Evolutionary conservation across 176 grass and related monocot species (phyloP).

Genomic region (Raddia distichophylla): DNA sequence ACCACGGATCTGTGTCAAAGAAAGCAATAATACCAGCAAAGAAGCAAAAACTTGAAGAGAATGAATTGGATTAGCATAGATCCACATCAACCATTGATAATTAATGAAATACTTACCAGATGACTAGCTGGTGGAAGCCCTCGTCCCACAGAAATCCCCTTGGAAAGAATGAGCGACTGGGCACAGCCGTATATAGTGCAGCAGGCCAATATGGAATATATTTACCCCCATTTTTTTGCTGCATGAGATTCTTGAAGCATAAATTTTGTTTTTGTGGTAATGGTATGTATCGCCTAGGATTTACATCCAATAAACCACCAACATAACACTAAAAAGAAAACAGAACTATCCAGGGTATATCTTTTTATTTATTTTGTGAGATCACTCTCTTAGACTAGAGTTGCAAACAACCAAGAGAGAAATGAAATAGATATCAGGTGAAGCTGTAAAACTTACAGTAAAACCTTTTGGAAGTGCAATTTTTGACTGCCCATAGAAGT

Average conservation of each 20-base stretch:
- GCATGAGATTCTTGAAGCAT: slow-evolving; percentile 44
- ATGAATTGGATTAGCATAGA: slow-evolving; percentile 23
- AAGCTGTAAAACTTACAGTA: slow-evolving; percentile 73
- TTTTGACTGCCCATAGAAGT: slow-evolving; percentile 94
- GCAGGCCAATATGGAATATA: slow-evolving; percentile 91
- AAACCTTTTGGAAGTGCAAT: slow-evolving; percentile 89
- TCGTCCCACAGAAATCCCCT: slow-evolving; percentile 98
- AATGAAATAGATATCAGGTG: slow-evolving; percentile 31
- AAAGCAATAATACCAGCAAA: slow-evolving; percentile 28
- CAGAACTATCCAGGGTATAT: not conserved
- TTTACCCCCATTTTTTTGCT: slow-evolving; percentile 93
- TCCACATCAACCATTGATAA: slow-evolving; percentile 15
- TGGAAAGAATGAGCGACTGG: slow-evolving; percentile 92
- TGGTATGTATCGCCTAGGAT: not conserved
- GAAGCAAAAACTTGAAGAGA: slow-evolving; percentile 14
- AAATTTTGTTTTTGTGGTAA: not conserved
- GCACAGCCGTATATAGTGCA: slow-evolving; percentile 92
- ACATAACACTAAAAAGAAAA: slow-evolving; percentile 5
- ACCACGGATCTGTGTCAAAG: slow-evolving; percentile 8
- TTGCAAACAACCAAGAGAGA: slow-evolving; percentile 1
- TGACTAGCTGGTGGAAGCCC: slow-evolving; percentile 91
- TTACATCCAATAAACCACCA: slow-evolving; percentile 8
- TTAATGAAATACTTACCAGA: slow-evolving; percentile 62
- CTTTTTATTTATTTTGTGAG: too few species aligned
- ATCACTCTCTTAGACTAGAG: slow-evolving; percentile 24